Evolutionary conservation across 768 basidiomycete species (phyloP).

Genomic region (Trametes cinnabarina): DNA sequence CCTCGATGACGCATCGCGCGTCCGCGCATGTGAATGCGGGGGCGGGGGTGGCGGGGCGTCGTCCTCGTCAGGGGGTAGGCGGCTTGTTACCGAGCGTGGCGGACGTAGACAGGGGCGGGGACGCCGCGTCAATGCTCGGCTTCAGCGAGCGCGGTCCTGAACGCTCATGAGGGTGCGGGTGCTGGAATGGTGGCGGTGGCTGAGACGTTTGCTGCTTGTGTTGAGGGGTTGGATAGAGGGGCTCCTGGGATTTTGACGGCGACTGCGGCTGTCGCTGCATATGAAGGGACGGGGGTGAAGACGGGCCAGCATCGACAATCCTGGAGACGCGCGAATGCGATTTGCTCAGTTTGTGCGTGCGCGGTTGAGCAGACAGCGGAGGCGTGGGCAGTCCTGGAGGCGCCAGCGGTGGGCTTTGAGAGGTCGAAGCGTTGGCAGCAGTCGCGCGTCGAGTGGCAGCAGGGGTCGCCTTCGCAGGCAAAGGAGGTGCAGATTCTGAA

Average conservation of each 20-base stretch:
- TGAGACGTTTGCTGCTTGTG: not conserved
- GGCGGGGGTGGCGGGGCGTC: slow-evolving; percentile 1
- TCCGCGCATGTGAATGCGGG: not conserved
- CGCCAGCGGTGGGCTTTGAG: not conserved
- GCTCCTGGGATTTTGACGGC: not conserved
- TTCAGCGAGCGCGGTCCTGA: not conserved
- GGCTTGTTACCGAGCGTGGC: slow-evolving; percentile 16
- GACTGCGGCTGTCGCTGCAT: not conserved
- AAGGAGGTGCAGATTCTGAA: not conserved
- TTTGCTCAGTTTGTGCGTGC: slow-evolving; percentile 23
- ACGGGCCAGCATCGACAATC: not conserved
- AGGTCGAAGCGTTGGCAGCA: not conserved
- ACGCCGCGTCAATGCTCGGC: not conserved
- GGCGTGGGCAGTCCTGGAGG: slow-evolving; percentile 12
- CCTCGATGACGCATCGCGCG: slow-evolving; percentile 1
- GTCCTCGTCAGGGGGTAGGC: slow-evolving; percentile 18
- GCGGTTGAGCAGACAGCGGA: not conserved
- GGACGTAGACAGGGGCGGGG: not conserved
- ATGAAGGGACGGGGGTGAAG: not conserved
- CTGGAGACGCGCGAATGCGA: slow-evolving; percentile 15
- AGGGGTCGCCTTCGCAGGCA: not conserved
- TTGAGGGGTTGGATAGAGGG: not conserved
- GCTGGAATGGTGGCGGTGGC: not conserved
- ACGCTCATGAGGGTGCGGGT: not conserved
- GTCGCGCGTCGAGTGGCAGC: not conserved